Evolutionary conservation across 2,329 filamentous ascomycete genomes (phyloP).

Genomic region (Metarhizium humberi): DNA sequence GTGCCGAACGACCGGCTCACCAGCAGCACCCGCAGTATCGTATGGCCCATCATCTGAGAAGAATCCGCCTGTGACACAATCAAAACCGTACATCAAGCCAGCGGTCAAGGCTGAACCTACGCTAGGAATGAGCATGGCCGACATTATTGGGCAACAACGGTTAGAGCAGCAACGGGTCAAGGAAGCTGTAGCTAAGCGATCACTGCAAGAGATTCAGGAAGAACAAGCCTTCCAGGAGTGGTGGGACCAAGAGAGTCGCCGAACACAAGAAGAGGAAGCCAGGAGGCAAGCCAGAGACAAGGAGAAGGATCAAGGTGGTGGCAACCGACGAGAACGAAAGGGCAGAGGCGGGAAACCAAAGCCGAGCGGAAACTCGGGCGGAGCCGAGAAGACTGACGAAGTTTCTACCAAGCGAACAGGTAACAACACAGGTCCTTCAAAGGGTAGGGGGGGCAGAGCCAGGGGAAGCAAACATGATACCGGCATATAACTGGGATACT

Average conservation of each 20-base stretch:
- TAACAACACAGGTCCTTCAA: not conserved
- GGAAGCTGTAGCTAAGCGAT: conserved; percentile 80
- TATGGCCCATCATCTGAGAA: conserved; percentile 19
- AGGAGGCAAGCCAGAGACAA: conserved; percentile 30
- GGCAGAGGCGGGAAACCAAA: conserved; percentile 20
- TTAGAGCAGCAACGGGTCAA: conserved; percentile 73
- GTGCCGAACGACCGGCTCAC: conserved; percentile 27
- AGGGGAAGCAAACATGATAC: conserved; percentile 4
- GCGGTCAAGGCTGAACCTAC: conserved; percentile 53
- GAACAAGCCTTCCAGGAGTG: conserved; percentile 96
- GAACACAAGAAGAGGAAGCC: conserved; percentile 56
- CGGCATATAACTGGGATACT: not conserved
- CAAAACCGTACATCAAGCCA: conserved; percentile 48
- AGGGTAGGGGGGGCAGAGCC: not conserved
- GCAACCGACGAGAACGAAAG: conserved; percentile 18
- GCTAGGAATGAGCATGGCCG: conserved; percentile 66
- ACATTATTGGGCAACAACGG: conserved; percentile 83
- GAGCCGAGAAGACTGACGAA: conserved; percentile 11
- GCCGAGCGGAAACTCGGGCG: conserved; percentile 4
- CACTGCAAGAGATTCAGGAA: conserved; percentile 87
- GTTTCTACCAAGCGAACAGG: conserved; percentile 4
- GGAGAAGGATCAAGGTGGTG: conserved; percentile 18
- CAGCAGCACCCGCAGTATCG: conserved; percentile 16
- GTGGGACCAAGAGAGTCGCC: conserved; percentile 81
- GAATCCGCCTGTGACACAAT: conserved; percentile 45